A percentile compares a stretch with the other conserved stretches of the same genome.
These are phyloP conservation scores for Candida gigantensis DNA, from an alignment of 1,139 yeast species.

Conservation along the genomic window DNA sequence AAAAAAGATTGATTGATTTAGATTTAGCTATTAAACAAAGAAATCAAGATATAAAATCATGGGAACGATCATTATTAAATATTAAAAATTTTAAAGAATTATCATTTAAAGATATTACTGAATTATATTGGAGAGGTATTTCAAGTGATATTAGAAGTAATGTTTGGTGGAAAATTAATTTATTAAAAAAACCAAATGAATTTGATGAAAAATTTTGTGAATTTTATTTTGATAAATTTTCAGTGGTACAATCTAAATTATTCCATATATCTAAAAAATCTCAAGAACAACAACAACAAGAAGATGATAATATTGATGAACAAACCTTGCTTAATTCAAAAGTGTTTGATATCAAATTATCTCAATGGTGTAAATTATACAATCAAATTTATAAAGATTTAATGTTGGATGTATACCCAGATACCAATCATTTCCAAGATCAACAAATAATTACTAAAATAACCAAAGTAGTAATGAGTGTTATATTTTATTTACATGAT, in stretches of 20 bases:
- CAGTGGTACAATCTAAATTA: constrained; percentile 10
- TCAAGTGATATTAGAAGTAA: constrained; percentile 47
- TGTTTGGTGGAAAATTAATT: constrained; percentile 50
- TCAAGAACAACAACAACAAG: background rate
- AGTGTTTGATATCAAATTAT: constrained; percentile 9
- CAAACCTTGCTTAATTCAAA: constrained; percentile 5
- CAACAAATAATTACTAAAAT: constrained; percentile 25
- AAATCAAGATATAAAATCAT: constrained; percentile 37
- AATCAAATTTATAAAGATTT: constrained; percentile 22
- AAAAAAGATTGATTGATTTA: constrained; percentile 26
- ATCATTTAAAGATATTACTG: constrained; percentile 8
- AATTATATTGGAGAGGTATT: constrained; percentile 67
- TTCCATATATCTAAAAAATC: constrained; percentile 2
- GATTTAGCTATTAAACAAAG: constrained; percentile 28
- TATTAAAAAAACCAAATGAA: constrained; percentile 36
- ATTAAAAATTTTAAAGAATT: constrained; percentile 32
- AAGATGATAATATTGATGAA: constrained; percentile 1
- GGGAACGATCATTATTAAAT: constrained; percentile 34
- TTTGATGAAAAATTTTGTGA: constrained; percentile 20
- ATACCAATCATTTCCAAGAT: constrained; percentile 42
- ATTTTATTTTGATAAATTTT: constrained; percentile 19
- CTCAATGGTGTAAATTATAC: constrained; percentile 10
- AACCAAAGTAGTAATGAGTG: constrained; percentile 29
- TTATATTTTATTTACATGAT: constrained; percentile 22
- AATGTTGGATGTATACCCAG: constrained; percentile 40